Evolutionary conservation across 768 basidiomycete genomes (phyloP), one percentile per base, ranked within the genome.

Genomic region (Leccinum truebloodii): DNA sequence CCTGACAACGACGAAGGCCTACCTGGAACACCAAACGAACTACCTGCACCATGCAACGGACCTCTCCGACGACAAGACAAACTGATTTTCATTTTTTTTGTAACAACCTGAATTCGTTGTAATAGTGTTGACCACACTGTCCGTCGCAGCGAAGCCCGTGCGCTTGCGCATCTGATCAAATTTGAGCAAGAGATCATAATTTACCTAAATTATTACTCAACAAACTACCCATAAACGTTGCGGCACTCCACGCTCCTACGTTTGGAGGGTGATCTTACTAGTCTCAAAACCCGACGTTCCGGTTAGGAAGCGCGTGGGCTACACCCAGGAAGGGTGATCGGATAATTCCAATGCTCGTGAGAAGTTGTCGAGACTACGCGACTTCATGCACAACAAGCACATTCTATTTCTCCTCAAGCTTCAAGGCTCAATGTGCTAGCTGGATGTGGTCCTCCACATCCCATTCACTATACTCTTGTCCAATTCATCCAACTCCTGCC

Each of bases 101-200:
- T 44, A 44, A 44, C n/a, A 12, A n/a, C 41, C 41, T 44, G n/a
- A 44, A n/a, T 30, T 30, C 8, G 30, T 30, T 30, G 30, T 30
- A 30, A 30, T 30, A 30, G 8, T 30, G 62, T 81, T 77, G 1
- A 83, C 57, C 5, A 60, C 0, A 35, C 54, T 53, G 5, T 82
- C 80, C 0, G 81, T 80, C 6, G 63, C 60, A 4, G 69, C 59
- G 59, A 80, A 80, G 10, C 80, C 80, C 0, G 79, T 80, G 63
- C 76, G 78, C 58, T 78, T 73, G 39, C 63, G 75, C 39, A 67
- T 63, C 81, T 82, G 44, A 34, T 7, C 9, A 7, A 50, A 2
- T 16, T 20, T 35, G 32, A 41, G 18, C 18, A 41, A 41, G 41
- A 41, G n/a, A n/a, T 18, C n/a, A 41, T 41, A n/a, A 41, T 44